Evolutionary conservation across 441 rosid species (phyloP), one percentile per base, ranked within the genome.

Genomic region (Manihot esculenta): DNA sequence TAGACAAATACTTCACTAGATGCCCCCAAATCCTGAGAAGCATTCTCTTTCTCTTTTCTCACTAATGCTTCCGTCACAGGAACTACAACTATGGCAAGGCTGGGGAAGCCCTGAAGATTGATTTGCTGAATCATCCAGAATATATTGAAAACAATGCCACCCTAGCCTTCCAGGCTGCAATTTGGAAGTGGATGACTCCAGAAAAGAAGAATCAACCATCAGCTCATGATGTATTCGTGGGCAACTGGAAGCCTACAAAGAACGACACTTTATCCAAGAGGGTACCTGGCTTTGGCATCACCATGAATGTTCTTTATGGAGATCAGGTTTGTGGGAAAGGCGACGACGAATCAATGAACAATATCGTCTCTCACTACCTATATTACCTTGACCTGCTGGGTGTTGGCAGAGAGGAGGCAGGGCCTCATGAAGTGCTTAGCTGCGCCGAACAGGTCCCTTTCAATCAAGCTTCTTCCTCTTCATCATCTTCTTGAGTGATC

Each of bases 181-280:
- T 89, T 1, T 85, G 91, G 91, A 80, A 73, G 77, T 89, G 96
- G 96, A 89, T 88, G 93, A 89, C 91, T 0, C 93, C 96, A 1
- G 77, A 72, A 21, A 85, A 84, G 84, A 88, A 89, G 81, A 71
- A 76, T 7, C 73, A 60, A 67, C 91, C 96, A 0, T 86, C 96
- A 1, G 92, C 96, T 0, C 96, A 89, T 69, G 91, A 85, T 9
- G 85, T 58, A 12, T 86, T 89, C 51, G 89, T 83, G 1, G 96
- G 93, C 0, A 85, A 66, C 21, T 89, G 96, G 93, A 89, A 88
- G 77, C 96, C 91, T 11, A 85, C 88, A 17, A 83, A 84, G 86
- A 89, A 88, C 18, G 96, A 90, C 83, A 90, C 93, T 0, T 48
- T 82, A 72, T 80, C 88, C 72, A 90, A 88, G 53, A 66, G 93